These are phyloP conservation scores for Petrea volubilis DNA, from an alignment of 257 asterid species.

Conservation along the genomic window DNA sequence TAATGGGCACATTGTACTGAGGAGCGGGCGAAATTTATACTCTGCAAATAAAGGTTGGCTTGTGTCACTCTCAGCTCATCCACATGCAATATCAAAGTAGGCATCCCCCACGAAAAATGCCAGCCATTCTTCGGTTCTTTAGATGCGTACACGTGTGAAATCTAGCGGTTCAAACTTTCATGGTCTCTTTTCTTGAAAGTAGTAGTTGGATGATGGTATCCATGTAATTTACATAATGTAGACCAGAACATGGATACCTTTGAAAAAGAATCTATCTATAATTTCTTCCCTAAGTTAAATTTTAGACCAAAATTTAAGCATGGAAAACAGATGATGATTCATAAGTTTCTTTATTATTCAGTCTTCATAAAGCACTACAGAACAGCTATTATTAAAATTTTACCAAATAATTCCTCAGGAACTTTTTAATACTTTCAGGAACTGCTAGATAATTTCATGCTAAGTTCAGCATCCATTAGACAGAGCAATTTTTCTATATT, in stretches of 20 bases:
- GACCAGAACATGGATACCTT: constrained; percentile 21
- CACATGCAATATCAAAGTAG: constrained; percentile 24
- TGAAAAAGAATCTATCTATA: too few species aligned
- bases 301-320: neutral
- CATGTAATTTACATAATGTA: constrained; percentile 35
- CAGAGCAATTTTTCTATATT: neutral
- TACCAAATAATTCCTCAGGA: neutral
- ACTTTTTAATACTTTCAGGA: neutral
- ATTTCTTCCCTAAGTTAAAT: too few species aligned
- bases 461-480: neutral
- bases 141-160: constrained; percentile 18
- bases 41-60: constrained; percentile 12
- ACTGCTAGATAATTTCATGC: constrained; percentile 8
- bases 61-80: constrained; percentile 28
- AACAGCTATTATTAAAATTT: neutral
- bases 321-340: neutral
- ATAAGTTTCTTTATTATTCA: neutral
- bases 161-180: constrained; percentile 19
- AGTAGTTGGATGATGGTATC: constrained; percentile 29
- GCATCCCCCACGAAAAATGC: constrained; percentile 10
- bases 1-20: neutral
- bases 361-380: neutral
- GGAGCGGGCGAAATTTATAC: constrained; percentile 25
- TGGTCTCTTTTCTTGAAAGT: constrained; percentile 9
- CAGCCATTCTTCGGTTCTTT: neutral